These are phyloP conservation scores for Neurospora discreta DNA, from an alignment of 495 filamentous ascomycete genomes.

Conservation along the genomic window DNA sequence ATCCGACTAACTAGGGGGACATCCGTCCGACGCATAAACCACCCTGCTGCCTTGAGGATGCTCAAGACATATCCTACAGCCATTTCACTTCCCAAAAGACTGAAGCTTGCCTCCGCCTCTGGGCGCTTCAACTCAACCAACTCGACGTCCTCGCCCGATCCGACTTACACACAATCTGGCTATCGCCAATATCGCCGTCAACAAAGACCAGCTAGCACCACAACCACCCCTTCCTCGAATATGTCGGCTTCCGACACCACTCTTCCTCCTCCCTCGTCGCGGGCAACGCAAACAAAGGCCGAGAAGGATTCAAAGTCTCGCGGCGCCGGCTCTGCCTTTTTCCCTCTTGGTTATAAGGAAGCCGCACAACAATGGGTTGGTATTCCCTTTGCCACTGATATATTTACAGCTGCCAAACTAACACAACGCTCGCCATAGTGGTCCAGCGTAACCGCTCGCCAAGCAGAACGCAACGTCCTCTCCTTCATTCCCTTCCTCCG, in stretches of 20 bases:
- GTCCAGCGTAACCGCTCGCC: slow-evolving; percentile 67
- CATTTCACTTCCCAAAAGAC: slow-evolving; percentile 13
- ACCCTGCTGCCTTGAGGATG: slow-evolving; percentile 12
- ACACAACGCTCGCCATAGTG: slow-evolving; percentile 43
- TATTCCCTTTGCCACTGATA: not conserved
- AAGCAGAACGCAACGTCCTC: slow-evolving; percentile 82
- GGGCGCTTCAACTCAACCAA: slow-evolving; percentile 14
- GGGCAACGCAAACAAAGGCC: not conserved
- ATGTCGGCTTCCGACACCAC: not conserved
- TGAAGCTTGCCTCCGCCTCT: slow-evolving; percentile 11
- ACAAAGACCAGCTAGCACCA: slow-evolving; percentile 12
- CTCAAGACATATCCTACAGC: slow-evolving; percentile 18
- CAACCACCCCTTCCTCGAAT: slow-evolving; percentile 7
- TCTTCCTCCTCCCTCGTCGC: not conserved
- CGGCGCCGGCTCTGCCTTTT: slow-evolving; percentile 31
- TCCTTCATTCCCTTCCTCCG: slow-evolving; percentile 77
- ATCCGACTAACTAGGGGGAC: slow-evolving; percentile 8
- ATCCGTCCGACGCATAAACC: slow-evolving; percentile 6
- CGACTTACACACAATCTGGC: slow-evolving; percentile 1
- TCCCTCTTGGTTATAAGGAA: slow-evolving; percentile 85
- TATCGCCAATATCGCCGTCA: slow-evolving; percentile 14
- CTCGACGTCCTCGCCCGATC: slow-evolving; percentile 22
- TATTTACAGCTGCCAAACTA: not conserved
- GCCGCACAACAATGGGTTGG: slow-evolving; percentile 86
- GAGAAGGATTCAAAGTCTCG: not conserved